These are phyloP conservation scores for Psilocybe cyanescens DNA, from an alignment of 768 basidiomycete species.

Conservation along the genomic window DNA sequence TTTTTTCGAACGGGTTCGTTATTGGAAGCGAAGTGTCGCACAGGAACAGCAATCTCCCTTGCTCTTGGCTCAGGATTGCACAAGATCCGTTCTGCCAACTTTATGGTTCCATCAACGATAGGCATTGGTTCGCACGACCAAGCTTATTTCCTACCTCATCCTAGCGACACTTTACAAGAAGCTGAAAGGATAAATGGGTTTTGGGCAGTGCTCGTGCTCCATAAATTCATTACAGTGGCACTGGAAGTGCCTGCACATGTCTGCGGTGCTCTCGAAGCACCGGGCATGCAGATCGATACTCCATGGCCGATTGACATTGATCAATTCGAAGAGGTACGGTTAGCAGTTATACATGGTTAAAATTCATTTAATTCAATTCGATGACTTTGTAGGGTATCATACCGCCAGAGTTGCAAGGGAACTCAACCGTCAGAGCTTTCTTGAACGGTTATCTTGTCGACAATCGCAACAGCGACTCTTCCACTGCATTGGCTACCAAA, in stretches of 20 bases:
- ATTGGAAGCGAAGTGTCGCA: slow-evolving; percentile 63
- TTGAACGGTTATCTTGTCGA: slow-evolving; percentile 38
- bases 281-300: slow-evolving; percentile 52
- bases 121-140: slow-evolving; percentile 41
- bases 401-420: slow-evolving; percentile 46
- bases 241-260: slow-evolving; percentile 57
- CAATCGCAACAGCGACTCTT: slow-evolving; percentile 34
- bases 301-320: slow-evolving; percentile 54
- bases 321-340: slow-evolving; percentile 40
- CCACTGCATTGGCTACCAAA: slow-evolving; percentile 51
- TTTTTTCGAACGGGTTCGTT: slow-evolving; percentile 62
- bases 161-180: slow-evolving; percentile 54
- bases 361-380: slow-evolving; percentile 6
- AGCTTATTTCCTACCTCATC: slow-evolving; percentile 45
- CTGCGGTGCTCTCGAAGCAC: slow-evolving; percentile 55
- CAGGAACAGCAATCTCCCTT: slow-evolving; percentile 55
- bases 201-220: slow-evolving; percentile 64
- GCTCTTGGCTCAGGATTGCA: slow-evolving; percentile 52
- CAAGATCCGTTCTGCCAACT: slow-evolving; percentile 42
- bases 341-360: not conserved
- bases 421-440: slow-evolving; percentile 53
- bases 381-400: slow-evolving; percentile 43
- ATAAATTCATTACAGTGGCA: slow-evolving; percentile 58
- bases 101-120: slow-evolving; percentile 38
- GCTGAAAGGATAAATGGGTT: slow-evolving; percentile 70